Percentiles rank a stretch among this genome's conserved stretches.
Conservation (phyloP, 75 land plant species). For the Isoetes taiwanensis region DNA sequence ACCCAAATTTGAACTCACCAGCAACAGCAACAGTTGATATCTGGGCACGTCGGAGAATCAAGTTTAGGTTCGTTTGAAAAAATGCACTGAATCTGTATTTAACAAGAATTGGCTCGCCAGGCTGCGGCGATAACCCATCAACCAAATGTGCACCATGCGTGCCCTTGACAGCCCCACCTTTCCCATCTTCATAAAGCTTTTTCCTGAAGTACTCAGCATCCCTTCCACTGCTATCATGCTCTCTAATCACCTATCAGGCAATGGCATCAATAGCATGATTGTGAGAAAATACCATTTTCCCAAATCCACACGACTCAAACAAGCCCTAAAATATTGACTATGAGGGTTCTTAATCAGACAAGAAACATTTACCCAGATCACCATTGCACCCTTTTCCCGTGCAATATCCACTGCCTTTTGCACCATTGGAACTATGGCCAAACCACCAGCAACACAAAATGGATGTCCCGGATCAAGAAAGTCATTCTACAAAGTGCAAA, state of each 20-base stretch:
- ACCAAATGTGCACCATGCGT: constrained; percentile 55
- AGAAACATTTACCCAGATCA: constrained; percentile 57
- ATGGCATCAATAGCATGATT: too few species aligned
- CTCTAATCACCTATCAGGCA: constrained; percentile 93
- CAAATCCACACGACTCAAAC: background rate
- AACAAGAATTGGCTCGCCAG: constrained; percentile 57
- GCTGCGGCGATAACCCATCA: constrained; percentile 45
- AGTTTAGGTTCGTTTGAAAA: constrained; percentile 59
- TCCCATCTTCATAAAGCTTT: constrained; percentile 41
- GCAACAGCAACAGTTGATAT: constrained; percentile 42
- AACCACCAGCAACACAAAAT: constrained; percentile 46
- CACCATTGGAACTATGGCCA: constrained; percentile 50
- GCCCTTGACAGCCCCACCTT: constrained; percentile 54
- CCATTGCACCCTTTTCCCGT: constrained; percentile 41
- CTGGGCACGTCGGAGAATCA: constrained; percentile 41
- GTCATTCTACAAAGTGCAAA: constrained; percentile 47
- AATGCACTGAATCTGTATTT: constrained; percentile 85
- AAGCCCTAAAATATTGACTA: background rate
- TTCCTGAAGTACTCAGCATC: constrained; percentile 72
- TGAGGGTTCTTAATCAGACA: background rate
- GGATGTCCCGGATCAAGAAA: constrained; percentile 43
- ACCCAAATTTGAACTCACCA: too few species aligned
- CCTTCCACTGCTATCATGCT: constrained; percentile 70
- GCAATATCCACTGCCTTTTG: constrained; percentile 46
- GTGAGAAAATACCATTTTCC: background rate